These are phyloP conservation scores for Spathaspora arborariae DNA, from an alignment of 805 yeast genomes.

Conservation along the genomic window DNA sequence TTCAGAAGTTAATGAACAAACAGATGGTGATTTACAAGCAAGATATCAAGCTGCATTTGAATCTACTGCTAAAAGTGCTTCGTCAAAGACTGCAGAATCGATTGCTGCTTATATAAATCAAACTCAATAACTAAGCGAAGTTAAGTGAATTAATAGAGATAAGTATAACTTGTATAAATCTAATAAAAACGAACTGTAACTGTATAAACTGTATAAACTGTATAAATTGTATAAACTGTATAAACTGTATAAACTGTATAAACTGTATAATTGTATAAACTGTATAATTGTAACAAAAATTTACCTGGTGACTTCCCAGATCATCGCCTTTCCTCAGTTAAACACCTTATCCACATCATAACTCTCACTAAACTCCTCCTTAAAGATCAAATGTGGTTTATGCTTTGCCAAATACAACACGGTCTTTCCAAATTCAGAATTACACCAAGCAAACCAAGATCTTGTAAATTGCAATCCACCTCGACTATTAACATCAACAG, in stretches of 20 bases:
- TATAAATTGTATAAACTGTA: background rate
- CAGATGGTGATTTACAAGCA: slow-evolving; percentile 52
- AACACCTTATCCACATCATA: slow-evolving; percentile 28
- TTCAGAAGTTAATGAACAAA: slow-evolving; percentile 52
- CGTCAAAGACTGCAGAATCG: slow-evolving; percentile 66
- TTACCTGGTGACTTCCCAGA: background rate
- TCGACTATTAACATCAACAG: slow-evolving; percentile 59
- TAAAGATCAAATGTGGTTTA: slow-evolving; percentile 70
- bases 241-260: slow-evolving; percentile 2
- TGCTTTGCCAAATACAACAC: slow-evolving; percentile 70
- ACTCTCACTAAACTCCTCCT: slow-evolving; percentile 29
- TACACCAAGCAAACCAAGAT: slow-evolving; percentile 95
- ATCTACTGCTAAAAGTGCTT: slow-evolving; percentile 54
- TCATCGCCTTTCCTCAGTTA: background rate
- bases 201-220: no score
- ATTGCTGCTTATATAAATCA: slow-evolving; percentile 63
- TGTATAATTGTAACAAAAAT: background rate
- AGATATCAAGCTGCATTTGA: slow-evolving; percentile 75
- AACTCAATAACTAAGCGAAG: background rate
- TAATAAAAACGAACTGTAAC: no score
- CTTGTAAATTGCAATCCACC: slow-evolving; percentile 56
- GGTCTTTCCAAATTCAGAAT: slow-evolving; percentile 85
- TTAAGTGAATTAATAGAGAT: no score
- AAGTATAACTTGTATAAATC: no score
- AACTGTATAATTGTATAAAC: slow-evolving; percentile 1